phyloP scores from a whole-genome alignment of 768 basidiomycete genomes.

The Pulveroboletus frians region DNA sequence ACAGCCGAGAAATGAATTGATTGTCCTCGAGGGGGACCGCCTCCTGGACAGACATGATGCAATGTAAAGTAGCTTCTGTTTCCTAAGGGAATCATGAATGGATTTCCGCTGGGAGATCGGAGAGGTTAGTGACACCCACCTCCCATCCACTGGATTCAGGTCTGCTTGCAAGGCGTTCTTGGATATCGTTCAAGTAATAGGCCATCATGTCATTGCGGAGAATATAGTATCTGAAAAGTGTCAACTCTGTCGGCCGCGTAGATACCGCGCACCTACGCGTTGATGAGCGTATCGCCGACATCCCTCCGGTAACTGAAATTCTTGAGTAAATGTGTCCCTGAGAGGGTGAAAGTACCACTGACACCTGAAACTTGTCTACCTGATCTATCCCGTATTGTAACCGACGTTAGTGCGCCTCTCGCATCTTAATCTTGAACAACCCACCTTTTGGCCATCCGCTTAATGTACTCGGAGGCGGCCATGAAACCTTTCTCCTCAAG shows the following conservation, averaged over 20 bases:
- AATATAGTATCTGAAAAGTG: constrained; percentile 67
- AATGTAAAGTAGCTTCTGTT: constrained; percentile 82
- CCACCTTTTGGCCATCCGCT: constrained; percentile 67
- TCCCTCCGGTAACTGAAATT: constrained; percentile 69
- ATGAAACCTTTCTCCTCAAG: constrained; percentile 68
- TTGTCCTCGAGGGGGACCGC: constrained; percentile 62
- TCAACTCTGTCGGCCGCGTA: constrained; percentile 4
- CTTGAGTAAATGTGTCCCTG: not conserved
- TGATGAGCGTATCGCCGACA: constrained; percentile 82
- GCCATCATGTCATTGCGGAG: constrained; percentile 79
- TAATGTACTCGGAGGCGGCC: constrained; percentile 47
- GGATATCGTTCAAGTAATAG: constrained; percentile 60
- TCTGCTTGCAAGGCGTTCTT: constrained; percentile 44
- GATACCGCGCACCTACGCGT: constrained; percentile 53
- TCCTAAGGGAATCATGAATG: constrained; percentile 44
- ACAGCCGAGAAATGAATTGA: constrained; percentile 55
- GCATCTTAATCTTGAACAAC: constrained; percentile 9
- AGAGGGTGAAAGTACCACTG: constrained; percentile 24
- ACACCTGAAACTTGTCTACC: constrained; percentile 75
- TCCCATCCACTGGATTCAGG: constrained; percentile 62
- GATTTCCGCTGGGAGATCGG: not conserved
- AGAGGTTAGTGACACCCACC: constrained; percentile 35
- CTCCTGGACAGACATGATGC: constrained; percentile 83
- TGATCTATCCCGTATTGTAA: constrained; percentile 48
- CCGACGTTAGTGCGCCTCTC: constrained; percentile 3